A percentile compares a stretch with the other conserved stretches of the same genome.
These are phyloP conservation scores for Ogataea pilisensis DNA, from an alignment of 805 yeast genomes.

Conservation along the genomic window DNA sequence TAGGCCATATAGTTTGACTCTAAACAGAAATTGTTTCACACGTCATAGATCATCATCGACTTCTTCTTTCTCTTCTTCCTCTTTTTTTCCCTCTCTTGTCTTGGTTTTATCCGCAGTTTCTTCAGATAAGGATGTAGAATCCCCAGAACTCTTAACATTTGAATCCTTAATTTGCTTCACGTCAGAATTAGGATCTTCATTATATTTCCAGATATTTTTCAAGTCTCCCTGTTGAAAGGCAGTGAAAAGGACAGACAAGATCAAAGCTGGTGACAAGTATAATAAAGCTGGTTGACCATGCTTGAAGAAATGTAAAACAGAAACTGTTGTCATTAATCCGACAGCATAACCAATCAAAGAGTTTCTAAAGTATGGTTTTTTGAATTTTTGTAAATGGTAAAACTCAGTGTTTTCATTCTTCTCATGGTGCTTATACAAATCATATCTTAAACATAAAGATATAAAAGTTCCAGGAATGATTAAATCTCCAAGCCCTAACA, in stretches of 20 bases:
- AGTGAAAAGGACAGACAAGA: constrained; percentile 29
- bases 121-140: constrained; percentile 21
- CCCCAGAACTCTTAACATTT: constrained; percentile 20
- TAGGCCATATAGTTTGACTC: no score
- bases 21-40: no score
- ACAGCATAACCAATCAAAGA: constrained; percentile 44
- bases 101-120: constrained; percentile 20
- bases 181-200: constrained; percentile 23
- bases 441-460: constrained; percentile 52
- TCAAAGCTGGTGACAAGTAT: constrained; percentile 52
- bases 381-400: constrained; percentile 36
- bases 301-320: constrained; percentile 34
- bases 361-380: constrained; percentile 43
- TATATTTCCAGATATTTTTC: constrained; percentile 36
- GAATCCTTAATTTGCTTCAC: constrained; percentile 10
- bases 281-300: constrained; percentile 66
- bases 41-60: no score
- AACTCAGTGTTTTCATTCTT: constrained; percentile 30
- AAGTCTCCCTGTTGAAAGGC: constrained; percentile 43
- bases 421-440: constrained; percentile 39
- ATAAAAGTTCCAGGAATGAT: constrained; percentile 55
- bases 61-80: no score
- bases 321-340: constrained; percentile 43
- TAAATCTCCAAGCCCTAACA: constrained; percentile 66
- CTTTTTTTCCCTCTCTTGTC: no score